Base-by-base conservation (phyloP, 1,284 basidiomycete species). In the Austroboletus olivaceoglutinosus region DNA sequence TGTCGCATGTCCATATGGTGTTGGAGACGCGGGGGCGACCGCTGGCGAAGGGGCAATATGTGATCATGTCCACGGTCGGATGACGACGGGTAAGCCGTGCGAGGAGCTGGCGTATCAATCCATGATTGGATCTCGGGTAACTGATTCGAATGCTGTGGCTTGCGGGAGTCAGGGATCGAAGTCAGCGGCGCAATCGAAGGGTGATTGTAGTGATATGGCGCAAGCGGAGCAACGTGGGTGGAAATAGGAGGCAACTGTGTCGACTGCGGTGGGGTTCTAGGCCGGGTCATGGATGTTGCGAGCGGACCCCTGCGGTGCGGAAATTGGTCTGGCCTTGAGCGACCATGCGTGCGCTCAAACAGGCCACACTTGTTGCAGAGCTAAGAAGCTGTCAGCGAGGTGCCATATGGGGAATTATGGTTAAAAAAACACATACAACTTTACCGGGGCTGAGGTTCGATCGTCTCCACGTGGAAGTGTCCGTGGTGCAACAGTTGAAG, bases 281-380 rank as follows among this genome's bases (percentile, higher is more conserved):
- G 57, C 49, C 68, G 56, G 38, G 55, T 48, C 55, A 70, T 60
- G 37, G 68, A 62, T 30, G 71, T 67, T 16, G 83, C 77, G 37
- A 87, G 71, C 1, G 86, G 84, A 1, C 86, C 86, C 33, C 86
- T 78, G 60, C 86, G 86, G 72, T 88, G 86, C 13, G 86, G 86
- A 67, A 90, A 89, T 60, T 89, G 88, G 53, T 89, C 86, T 0
- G 87, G 87, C 39, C 89, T 75, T 13, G 88, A 84, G 18, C 87
- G 80, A 18, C 85, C 86, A 67, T 91, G 88, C 0, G 89, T 91
- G 48, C 88, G 81, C 67, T 91, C 88, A 60, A 91, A 91, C 10
- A 91, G 71, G 21, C 88, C 88, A 62, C 88, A 91, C 63, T 91
- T 91, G 76, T 91, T 91, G 73, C 88, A 91, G n/a, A 91, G 76